These are phyloP conservation scores for Elaeis oleifera DNA, from an alignment of 202 grass and related monocot species.

Conservation along the genomic window DNA sequence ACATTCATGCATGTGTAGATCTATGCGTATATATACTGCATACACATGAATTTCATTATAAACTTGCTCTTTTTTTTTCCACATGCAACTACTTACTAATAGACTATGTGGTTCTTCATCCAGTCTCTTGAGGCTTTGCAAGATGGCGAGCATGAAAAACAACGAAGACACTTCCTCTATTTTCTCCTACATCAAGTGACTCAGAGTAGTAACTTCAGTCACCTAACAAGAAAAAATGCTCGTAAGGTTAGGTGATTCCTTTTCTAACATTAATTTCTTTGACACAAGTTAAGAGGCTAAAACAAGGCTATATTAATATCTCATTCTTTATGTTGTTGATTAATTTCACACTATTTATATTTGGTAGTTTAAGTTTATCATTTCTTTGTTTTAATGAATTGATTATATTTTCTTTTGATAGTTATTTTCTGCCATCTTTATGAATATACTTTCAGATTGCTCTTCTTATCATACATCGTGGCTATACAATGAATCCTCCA, in stretches of 20 bases:
- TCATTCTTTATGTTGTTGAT: too few relatives aligned
- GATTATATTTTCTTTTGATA: constrained; percentile 10
- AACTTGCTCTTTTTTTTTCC: neutral
- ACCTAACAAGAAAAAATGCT: constrained; percentile 72
- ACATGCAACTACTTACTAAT: neutral
- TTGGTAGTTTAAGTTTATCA: neutral
- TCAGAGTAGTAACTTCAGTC: constrained; percentile 88
- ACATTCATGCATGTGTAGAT: too few relatives aligned
- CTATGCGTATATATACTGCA: too few relatives aligned
- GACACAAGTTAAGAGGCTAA: too few relatives aligned
- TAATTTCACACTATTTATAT: too few relatives aligned
- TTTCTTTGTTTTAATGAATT: constrained; percentile 6
- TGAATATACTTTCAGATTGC: constrained; percentile 61
- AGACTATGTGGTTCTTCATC: constrained; percentile 26
- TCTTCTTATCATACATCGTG: constrained; percentile 89
- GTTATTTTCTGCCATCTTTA: constrained; percentile 11
- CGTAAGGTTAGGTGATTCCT: constrained; percentile 52
- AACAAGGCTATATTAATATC: too few relatives aligned
- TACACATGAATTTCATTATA: too few relatives aligned
- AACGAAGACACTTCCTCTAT: constrained; percentile 95
- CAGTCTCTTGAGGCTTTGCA: constrained; percentile 94
- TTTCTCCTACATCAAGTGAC: constrained; percentile 98
- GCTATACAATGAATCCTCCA: constrained; percentile 90
- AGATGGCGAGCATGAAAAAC: constrained; percentile 96
- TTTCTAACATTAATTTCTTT: too few relatives aligned